phyloP scores from a whole-genome alignment of 768 basidiomycete species.

The Tulasnella sp. region DNA sequence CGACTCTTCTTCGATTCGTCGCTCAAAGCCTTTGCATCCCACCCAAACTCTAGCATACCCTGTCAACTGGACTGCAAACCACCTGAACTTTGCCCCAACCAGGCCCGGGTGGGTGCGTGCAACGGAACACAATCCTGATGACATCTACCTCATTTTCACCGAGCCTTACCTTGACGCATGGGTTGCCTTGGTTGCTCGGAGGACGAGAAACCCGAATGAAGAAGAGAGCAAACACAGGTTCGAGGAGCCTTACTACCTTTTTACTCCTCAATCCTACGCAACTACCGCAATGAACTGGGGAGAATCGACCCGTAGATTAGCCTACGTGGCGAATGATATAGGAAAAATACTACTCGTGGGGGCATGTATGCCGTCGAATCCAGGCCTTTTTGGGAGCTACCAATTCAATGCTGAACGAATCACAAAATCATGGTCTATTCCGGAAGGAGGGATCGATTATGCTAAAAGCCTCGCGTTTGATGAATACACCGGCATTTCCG shows the following conservation, averaged over 20 bases:
- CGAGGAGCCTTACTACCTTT: background rate
- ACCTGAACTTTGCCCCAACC: background rate
- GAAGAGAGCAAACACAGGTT: background rate
- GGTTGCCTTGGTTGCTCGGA: background rate
- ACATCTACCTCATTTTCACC: slow-evolving; percentile 32
- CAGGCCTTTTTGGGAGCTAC: background rate
- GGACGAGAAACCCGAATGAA: background rate
- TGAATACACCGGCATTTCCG: background rate
- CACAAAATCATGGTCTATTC: background rate
- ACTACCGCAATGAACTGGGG: background rate
- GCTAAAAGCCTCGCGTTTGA: background rate
- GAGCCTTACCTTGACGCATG: slow-evolving; percentile 31
- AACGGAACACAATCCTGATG: background rate
- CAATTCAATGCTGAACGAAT: background rate
- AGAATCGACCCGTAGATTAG: background rate
- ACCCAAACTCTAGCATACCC: background rate
- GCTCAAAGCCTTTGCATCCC: background rate
- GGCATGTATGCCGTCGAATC: background rate
- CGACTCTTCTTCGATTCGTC: background rate
- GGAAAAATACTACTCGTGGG: background rate
- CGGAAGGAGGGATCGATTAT: background rate
- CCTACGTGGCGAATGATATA: background rate
- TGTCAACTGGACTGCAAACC: background rate
- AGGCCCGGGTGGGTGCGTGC: background rate
- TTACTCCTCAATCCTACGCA: too few species aligned